Base-by-base conservation (phyloP, 805 yeast species). In the Torulaspora delbrueckii region DNA sequence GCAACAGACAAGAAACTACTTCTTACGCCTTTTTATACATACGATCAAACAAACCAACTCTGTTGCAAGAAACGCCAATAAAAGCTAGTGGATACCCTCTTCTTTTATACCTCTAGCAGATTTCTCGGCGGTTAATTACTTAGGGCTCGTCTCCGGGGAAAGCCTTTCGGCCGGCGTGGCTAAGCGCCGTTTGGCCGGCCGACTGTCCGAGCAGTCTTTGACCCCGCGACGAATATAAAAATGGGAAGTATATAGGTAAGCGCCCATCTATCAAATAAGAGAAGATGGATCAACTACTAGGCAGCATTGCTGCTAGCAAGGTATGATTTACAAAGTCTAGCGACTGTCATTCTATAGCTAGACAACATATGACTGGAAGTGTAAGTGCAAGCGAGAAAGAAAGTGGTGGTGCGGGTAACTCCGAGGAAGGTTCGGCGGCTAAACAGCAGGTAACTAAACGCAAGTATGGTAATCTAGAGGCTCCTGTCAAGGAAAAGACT, bases 401-500 rank as follows among this genome's bases (percentile, higher is more conserved):
- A 19, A 19, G 22, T 5, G 22, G 22, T 4, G 22, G 9, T 9
- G 14, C 22, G 7, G 37, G 16, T 16, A 32, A 24, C 14, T 25
- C 14, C 8, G 34, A 10, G 3, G 24, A 12, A 12, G 33, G 34
- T 8, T 22, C 26, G 34, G 22, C 23, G 19, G 31, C 26, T 18
- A 31, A 31, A 6, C 34, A 16, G 34, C 34, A 14, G 22, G 25
- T 37, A 9, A 27, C 42, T 12, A 54, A 53, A 42, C 46, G 58
- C 40, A 56, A 48, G 43, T 56, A 56, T 39, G 60, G 60, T 10
- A 50, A 45, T 18, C 52, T 53, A 13, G 37, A 47, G 12, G 37
- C 50, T 8, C 54, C 53, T 19, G 44, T 36, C 14, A 57, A 54
- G 58, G 59, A 51, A 47, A 57, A 36, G 51, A 52, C 42, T 54